phyloP scores from a whole-genome alignment of 2,329 filamentous ascomycete species.

The Neonectria magnoliae region DNA sequence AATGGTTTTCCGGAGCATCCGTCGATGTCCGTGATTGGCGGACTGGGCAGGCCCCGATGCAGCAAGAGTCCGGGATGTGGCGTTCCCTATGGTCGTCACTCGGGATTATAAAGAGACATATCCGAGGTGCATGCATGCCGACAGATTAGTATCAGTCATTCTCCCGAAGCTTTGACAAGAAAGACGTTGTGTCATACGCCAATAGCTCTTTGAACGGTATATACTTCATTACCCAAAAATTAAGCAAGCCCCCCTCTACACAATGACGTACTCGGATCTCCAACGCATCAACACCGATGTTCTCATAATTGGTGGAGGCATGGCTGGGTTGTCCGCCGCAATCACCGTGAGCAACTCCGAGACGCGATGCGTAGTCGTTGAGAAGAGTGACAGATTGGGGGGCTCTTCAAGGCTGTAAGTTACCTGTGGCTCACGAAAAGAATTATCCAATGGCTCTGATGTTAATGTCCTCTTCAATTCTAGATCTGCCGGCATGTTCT shows the following conservation, averaged over 20 bases:
- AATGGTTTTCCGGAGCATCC: neutral
- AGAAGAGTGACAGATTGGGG: conserved; percentile 20
- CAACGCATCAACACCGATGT: conserved; percentile 20
- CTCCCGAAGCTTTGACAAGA: neutral
- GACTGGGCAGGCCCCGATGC: conserved; percentile 19
- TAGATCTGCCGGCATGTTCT: conserved; percentile 29
- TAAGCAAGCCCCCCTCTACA: neutral
- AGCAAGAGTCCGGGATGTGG: conserved; percentile 2
- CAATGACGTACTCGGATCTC: conserved; percentile 6
- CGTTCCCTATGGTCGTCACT: neutral
- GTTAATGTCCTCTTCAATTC: neutral
- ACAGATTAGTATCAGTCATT: conserved; percentile 6
- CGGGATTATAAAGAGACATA: neutral
- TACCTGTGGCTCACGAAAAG: neutral
- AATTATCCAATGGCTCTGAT: neutral
- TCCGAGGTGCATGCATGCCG: neutral
- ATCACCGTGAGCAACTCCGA: conserved; percentile 11
- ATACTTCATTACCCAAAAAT: neutral
- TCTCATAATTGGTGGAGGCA: conserved; percentile 28
- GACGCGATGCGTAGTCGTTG: conserved; percentile 14
- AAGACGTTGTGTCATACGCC: neutral
- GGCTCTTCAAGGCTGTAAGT: conserved; percentile 24
- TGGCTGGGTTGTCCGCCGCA: conserved; percentile 27
- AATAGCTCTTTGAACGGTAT: neutral
- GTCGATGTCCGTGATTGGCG: conserved; percentile 22